A percentile compares a stretch with the other conserved stretches of the same genome.
These are phyloP conservation scores for Annona cherimola DNA, from an alignment of 164 flowering plant species.

Conservation along the genomic window DNA sequence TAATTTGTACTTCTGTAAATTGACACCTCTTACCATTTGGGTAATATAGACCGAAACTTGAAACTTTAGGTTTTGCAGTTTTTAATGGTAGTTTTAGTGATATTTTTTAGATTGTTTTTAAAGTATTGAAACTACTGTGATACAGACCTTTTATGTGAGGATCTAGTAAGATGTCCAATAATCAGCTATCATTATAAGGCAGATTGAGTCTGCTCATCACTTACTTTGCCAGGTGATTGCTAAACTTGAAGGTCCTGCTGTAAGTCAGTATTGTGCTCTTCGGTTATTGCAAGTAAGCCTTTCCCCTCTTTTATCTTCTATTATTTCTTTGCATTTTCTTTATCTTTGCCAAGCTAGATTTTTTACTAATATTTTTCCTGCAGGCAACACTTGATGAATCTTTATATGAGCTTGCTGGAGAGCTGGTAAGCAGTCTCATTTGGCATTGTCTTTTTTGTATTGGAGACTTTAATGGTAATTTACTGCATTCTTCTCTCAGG, in stretches of 20 bases:
- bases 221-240: constrained; percentile 74
- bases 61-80: too few species aligned
- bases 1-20: too few species aligned
- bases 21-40: too few species aligned
- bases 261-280: constrained; percentile 94
- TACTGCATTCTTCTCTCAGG: constrained; percentile 35
- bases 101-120: too few species aligned
- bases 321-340: neutral
- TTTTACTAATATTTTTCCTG: constrained; percentile 16
- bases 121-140: too few species aligned
- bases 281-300: constrained; percentile 74
- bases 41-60: too few species aligned
- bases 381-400: constrained; percentile 98
- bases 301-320: neutral
- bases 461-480: constrained; percentile 1
- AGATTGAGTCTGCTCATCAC: neutral
- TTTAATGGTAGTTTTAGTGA: too few species aligned
- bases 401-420: constrained; percentile 97
- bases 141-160: neutral
- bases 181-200: neutral
- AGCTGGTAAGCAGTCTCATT: constrained; percentile 59
- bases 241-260: constrained; percentile 97
- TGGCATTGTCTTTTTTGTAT: neutral
- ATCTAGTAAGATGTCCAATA: neutral
- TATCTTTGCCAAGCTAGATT: neutral